Evolutionary conservation across 2,329 filamentous ascomycete species (phyloP).

Genomic region (Dactylellina cionopaga): DNA sequence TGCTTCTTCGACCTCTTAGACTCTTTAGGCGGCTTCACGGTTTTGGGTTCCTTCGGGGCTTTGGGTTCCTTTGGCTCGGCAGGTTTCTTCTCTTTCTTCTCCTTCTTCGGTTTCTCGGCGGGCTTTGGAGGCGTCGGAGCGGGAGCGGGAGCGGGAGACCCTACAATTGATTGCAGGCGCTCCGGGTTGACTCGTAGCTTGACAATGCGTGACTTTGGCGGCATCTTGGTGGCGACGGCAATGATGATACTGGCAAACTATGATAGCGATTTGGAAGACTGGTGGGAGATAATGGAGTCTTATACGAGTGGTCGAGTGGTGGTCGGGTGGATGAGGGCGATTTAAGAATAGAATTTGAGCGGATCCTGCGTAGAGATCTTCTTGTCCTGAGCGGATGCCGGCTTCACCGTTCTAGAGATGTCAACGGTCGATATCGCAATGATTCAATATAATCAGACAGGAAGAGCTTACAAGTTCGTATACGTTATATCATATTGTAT

Average conservation of each 20-base stretch:
- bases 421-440: too few species aligned
- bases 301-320: too few species aligned
- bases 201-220: constrained; percentile 8
- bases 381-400: too few species aligned
- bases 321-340: too few species aligned
- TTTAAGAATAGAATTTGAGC: too few species aligned
- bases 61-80: constrained; percentile 21
- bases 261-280: not conserved
- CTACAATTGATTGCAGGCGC: constrained; percentile 1
- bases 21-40: constrained; percentile 6
- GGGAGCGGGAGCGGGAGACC: not conserved
- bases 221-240: constrained; percentile 7
- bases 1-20: constrained; percentile 41
- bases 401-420: too few species aligned
- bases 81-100: constrained; percentile 38
- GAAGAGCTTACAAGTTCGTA: too few species aligned
- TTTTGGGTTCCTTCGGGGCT: not conserved
- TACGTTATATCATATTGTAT: too few species aligned
- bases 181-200: constrained; percentile 9
- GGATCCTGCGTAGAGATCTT: too few species aligned
- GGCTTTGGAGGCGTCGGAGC: not conserved
- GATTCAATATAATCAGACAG: too few species aligned
- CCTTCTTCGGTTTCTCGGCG: constrained; percentile 33
- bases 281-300: too few species aligned
- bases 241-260: not conserved